These are phyloP conservation scores for Serpula lacrymans DNA, from an alignment of 768 basidiomycete species.

Conservation along the genomic window DNA sequence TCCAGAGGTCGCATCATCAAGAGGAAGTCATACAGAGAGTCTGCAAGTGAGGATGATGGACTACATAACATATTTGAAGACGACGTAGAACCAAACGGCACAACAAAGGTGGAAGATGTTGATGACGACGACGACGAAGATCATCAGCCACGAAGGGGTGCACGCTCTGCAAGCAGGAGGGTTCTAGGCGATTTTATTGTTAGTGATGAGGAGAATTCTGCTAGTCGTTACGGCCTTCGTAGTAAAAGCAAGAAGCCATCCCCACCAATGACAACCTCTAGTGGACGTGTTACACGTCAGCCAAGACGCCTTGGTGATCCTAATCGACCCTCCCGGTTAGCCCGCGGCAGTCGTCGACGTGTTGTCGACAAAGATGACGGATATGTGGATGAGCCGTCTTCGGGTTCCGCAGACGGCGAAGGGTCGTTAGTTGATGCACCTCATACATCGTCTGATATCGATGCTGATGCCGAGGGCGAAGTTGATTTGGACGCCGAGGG, in stretches of 20 bases:
- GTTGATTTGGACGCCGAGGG: constrained; percentile 37
- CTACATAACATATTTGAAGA: constrained; percentile 10
- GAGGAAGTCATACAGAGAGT: constrained; percentile 43
- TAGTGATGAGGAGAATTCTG: constrained; percentile 40
- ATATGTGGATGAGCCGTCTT: constrained; percentile 48
- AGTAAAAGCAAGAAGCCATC: constrained; percentile 32
- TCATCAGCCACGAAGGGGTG: constrained; percentile 18
- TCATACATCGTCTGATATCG: constrained; percentile 36
- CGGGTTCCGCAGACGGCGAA: constrained; percentile 51
- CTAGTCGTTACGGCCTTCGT: constrained; percentile 36
- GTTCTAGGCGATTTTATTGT: constrained; percentile 36
- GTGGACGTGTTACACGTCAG: constrained; percentile 23
- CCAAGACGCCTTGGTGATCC: constrained; percentile 8
- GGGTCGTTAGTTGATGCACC: constrained; percentile 56
- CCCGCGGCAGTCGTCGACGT: constrained; percentile 21
- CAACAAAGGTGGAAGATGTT: constrained; percentile 18
- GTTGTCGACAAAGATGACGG: constrained; percentile 46
- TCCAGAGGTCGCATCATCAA: constrained; percentile 39
- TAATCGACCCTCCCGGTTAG: constrained; percentile 8
- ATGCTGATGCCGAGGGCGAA: constrained; percentile 33
- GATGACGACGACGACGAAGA: constrained; percentile 31
- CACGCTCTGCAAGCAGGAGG: constrained; percentile 9
- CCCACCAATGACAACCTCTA: constrained; percentile 14
- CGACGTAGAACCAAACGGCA: constrained; percentile 15
- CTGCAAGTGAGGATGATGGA: constrained; percentile 40